A percentile compares a stretch with the other conserved stretches of the same genome.
These are phyloP conservation scores for Allantophomopsis lycopodina DNA, from an alignment of 2,329 filamentous ascomycete genomes.

Conservation along the genomic window DNA sequence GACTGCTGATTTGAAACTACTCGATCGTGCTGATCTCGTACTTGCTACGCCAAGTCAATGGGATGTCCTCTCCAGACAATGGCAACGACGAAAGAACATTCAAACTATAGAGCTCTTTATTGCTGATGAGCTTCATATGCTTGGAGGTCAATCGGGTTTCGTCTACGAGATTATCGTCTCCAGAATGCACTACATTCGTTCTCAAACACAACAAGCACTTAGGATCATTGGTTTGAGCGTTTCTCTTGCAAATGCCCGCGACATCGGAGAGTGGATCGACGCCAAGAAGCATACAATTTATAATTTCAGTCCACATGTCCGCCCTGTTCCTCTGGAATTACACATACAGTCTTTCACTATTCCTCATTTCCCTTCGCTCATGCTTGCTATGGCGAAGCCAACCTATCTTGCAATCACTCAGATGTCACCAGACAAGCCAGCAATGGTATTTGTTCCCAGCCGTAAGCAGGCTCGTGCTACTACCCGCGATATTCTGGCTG, in stretches of 20 bases:
- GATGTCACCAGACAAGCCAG: slow-evolving; percentile 77
- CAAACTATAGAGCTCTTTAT: slow-evolving; percentile 85
- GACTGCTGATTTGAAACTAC: slow-evolving; percentile 74
- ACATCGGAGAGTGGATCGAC: slow-evolving; percentile 95
- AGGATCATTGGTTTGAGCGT: slow-evolving; percentile 85
- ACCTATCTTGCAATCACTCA: slow-evolving; percentile 81
- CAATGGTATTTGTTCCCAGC: slow-evolving; percentile 82
- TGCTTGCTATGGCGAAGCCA: slow-evolving; percentile 97
- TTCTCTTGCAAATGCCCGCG: slow-evolving; percentile 81
- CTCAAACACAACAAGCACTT: slow-evolving; percentile 72
- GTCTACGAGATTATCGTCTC: slow-evolving; percentile 96
- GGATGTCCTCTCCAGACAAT: slow-evolving; percentile 91
- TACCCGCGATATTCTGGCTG: slow-evolving; percentile 75
- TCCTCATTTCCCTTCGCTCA: slow-evolving; percentile 92
- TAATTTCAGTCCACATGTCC: slow-evolving; percentile 91
- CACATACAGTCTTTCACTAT: slow-evolving; percentile 94
- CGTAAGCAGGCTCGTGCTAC: slow-evolving; percentile 86
- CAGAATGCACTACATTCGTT: slow-evolving; percentile 90
- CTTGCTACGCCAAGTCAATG: slow-evolving; percentile 88
- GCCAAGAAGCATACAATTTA: slow-evolving; percentile 97
- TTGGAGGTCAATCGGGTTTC: slow-evolving; percentile 76
- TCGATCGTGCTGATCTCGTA: slow-evolving; percentile 79
- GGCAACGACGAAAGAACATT: slow-evolving; percentile 93
- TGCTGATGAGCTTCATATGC: slow-evolving; percentile 86
- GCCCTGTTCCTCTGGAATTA: slow-evolving; percentile 79